Evolutionary conservation across 306 rosid species (phyloP).

Genomic region (Adenanthera pavonina): DNA sequence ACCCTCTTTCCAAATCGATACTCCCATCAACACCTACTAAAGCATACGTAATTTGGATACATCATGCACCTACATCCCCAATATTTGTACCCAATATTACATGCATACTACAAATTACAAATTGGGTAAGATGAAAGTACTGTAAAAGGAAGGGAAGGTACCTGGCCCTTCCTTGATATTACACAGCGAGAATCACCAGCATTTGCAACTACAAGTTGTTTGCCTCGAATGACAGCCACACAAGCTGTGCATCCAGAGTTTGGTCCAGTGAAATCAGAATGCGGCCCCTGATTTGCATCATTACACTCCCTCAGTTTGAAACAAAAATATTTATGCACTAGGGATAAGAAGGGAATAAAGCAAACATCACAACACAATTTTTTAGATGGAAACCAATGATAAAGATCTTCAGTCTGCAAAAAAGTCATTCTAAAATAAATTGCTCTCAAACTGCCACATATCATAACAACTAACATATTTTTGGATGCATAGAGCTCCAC

Average conservation of each 20-base stretch:
- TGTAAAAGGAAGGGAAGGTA: conserved; percentile 38
- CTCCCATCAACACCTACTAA: conserved; percentile 7
- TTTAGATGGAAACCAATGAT: conserved; percentile 14
- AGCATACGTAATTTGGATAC: neutral
- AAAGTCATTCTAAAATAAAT: conserved; percentile 6
- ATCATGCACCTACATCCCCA: conserved; percentile 22
- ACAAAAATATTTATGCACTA: conserved; percentile 11
- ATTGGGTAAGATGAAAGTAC: neutral
- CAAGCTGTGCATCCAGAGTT: conserved; percentile 94
- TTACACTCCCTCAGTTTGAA: conserved; percentile 39
- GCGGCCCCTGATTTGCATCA: conserved; percentile 81
- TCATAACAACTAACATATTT: neutral
- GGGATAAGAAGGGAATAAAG: conserved; percentile 21
- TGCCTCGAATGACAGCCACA: conserved; percentile 76
- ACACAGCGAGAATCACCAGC: conserved; percentile 99
- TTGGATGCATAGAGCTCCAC: neutral
- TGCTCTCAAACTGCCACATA: conserved; percentile 16
- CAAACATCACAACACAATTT: conserved; percentile 15
- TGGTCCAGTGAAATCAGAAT: conserved; percentile 90
- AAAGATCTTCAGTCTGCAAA: conserved; percentile 8
- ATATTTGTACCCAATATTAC: conserved; percentile 15
- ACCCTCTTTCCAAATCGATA: neutral
- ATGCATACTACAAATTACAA: conserved; percentile 25
- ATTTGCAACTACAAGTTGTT: conserved; percentile 82
- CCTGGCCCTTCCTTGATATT: conserved; percentile 93